phyloP scores from a whole-genome alignment of 2,329 filamentous ascomycete genomes.

The Zymoseptoria tritici region DNA sequence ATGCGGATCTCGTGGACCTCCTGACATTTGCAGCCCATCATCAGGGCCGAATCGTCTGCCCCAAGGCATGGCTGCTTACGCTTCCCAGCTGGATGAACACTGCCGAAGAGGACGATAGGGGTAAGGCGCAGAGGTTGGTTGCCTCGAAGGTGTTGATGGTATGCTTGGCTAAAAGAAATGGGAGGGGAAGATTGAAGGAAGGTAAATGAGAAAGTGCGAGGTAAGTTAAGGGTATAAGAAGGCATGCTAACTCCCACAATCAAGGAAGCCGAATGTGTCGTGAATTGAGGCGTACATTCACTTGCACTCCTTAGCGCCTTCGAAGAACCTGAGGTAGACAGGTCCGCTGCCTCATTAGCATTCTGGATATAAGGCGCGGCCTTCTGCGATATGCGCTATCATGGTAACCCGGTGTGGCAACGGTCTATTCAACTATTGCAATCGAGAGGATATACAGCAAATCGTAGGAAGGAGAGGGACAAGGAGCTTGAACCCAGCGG shows the following conservation, averaged over 20 bases:
- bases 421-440: no score
- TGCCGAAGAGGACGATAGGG: no score
- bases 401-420: no score
- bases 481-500: no score
- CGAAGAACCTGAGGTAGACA: not conserved
- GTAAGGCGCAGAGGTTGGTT: no score
- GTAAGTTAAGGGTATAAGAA: not conserved
- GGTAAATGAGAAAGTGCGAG: not conserved
- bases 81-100: no score
- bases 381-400: not conserved
- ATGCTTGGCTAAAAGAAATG: not conserved
- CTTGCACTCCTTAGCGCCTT: not conserved
- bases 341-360: not conserved
- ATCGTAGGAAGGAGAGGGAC: no score
- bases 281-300: not conserved
- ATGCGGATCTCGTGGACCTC: no score
- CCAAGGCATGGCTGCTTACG: no score
- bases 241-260: not conserved
- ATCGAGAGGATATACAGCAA: no score
- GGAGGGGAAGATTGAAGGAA: not conserved
- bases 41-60: no score
- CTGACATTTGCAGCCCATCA: no score
- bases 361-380: not conserved
- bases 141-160: not conserved
- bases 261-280: not conserved